Evolutionary conservation across 2,329 filamentous ascomycete genomes (phyloP).

Genomic region (Pseudofabraea citricarpa): DNA sequence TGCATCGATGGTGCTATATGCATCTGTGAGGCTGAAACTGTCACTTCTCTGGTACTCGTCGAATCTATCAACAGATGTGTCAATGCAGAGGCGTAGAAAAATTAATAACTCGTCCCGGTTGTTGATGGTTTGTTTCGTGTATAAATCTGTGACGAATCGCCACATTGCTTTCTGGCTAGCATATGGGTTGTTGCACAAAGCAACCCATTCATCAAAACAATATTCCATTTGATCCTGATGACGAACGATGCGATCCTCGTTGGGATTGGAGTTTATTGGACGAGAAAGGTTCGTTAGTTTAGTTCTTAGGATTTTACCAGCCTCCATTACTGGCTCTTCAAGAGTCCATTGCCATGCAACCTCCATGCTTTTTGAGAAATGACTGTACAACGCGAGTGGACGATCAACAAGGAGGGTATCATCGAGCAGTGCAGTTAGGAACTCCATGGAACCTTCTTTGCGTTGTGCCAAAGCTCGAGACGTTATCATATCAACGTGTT

Average conservation of each 20-base stretch:
- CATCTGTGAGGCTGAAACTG: slow-evolving; percentile 51
- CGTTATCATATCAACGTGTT: slow-evolving; percentile 64
- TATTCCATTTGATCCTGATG: slow-evolving; percentile 87
- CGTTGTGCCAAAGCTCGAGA: slow-evolving; percentile 67
- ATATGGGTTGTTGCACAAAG: slow-evolving; percentile 72
- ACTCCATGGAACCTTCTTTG: slow-evolving; percentile 68
- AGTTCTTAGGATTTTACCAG: slow-evolving; percentile 67
- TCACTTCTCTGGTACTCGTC: slow-evolving; percentile 64
- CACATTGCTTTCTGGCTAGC: slow-evolving; percentile 66
- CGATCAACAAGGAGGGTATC: slow-evolving; percentile 73
- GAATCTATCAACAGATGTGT: slow-evolving; percentile 72
- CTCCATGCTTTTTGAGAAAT: slow-evolving; percentile 80
- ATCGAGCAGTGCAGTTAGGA: slow-evolving; percentile 76
- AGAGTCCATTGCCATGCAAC: slow-evolving; percentile 76
- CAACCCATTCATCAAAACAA: slow-evolving; percentile 92
- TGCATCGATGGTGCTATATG: slow-evolving; percentile 66
- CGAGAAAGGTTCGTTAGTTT: slow-evolving; percentile 52
- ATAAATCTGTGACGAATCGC: slow-evolving; percentile 81
- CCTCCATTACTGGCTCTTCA: slow-evolving; percentile 62
- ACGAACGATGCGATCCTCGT: slow-evolving; percentile 50
- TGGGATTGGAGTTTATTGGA: slow-evolving; percentile 37
- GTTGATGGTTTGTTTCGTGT: slow-evolving; percentile 67
- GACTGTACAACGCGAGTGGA: slow-evolving; percentile 73
- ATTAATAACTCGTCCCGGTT: slow-evolving; percentile 70
- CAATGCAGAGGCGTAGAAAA: slow-evolving; percentile 78